Evolutionary conservation across 306 rosid species (phyloP), one percentile per base, ranked within the genome.

Genomic region (Luffa aegyptiaca): DNA sequence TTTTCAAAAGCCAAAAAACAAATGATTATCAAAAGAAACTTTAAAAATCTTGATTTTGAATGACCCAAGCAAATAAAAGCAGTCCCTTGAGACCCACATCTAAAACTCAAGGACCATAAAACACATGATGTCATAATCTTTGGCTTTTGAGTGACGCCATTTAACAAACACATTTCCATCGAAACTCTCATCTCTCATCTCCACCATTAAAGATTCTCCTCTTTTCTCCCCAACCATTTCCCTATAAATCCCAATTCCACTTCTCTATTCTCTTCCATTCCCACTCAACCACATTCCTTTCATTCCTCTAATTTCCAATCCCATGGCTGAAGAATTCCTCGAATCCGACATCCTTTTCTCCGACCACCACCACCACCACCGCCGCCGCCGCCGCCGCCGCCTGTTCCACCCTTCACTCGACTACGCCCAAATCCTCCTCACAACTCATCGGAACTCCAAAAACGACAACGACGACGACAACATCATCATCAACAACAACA

Each of bases 301-400:
- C 2, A 16, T 3, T 62, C 55, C 80, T 48, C 21, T 6, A 79
- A 76, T 89, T 85, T 83, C 63, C 81, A 83, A 82, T 76, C 83
- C 81, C 1, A 84, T 89, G 92, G 90, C 86, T 0, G 85, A 83
- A 74, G 97, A 93, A 62, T 85, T 89, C 74, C 83, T 82, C 13
- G 99, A 95, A 81, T 91, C 97, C 41, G 96, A 95, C 35, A 84
- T 90, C 46, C 79, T 91, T 79, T 93, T 95, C 84, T 75, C 95
- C 72, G 92, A 81, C 26, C 53, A 73, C 39, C 58, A 83, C 20
- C 52, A 39, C 31, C 31, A 26, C 31, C 31, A 26, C 31, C 31
- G n/a, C 55, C 52, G 5, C 80, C 48, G 49, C 33, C 36, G 5
- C 17, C n/a, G 26, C 66, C 59, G n/a, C 26, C 35, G 16, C n/a